These are phyloP conservation scores for Dioscorea alata DNA, from an alignment of 106 monocot genomes.

Conservation along the genomic window DNA sequence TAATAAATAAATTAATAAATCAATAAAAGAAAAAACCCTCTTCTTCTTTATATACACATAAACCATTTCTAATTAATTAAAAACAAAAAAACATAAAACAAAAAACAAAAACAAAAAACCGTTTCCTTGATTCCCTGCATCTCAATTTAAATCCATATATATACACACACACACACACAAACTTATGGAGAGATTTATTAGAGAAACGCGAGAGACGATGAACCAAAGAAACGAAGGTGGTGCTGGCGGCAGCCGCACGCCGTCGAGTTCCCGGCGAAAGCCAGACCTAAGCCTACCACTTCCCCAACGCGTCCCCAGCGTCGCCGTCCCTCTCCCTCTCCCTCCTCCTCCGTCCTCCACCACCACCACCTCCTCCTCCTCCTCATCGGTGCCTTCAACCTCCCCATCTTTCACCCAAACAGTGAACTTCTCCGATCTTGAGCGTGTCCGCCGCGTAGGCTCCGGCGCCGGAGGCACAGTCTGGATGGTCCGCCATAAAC, in stretches of 20 bases:
- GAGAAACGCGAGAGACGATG: background rate
- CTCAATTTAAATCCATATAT: no score
- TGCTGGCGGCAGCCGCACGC: background rate
- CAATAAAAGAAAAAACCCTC: no score
- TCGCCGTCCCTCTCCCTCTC: constrained; percentile 60
- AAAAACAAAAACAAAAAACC: no score
- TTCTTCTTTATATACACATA: no score
- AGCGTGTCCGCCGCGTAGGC: constrained; percentile 65
- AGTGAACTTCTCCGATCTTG: constrained; percentile 49
- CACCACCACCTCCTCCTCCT: constrained; percentile 11
- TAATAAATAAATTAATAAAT: no score
- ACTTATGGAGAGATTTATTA: no score
- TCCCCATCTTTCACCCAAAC: background rate
- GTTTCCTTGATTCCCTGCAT: no score
- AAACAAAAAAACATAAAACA: no score
- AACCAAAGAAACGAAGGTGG: background rate
- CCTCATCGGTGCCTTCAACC: background rate
- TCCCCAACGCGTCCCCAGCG: constrained; percentile 53
- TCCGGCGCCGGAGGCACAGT: constrained; percentile 62
- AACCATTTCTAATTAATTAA: no score
- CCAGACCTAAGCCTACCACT: constrained; percentile 73
- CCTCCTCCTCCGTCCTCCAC: constrained; percentile 25
- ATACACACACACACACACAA: no score
- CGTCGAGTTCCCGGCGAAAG: constrained; percentile 41
- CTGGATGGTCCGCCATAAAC: constrained; percentile 55